Percentiles rank a stretch among this genome's conserved stretches.
Evolutionary conservation across 2,329 filamentous ascomycete species (phyloP).

Genomic region (Verticillium klebahnii): DNA sequence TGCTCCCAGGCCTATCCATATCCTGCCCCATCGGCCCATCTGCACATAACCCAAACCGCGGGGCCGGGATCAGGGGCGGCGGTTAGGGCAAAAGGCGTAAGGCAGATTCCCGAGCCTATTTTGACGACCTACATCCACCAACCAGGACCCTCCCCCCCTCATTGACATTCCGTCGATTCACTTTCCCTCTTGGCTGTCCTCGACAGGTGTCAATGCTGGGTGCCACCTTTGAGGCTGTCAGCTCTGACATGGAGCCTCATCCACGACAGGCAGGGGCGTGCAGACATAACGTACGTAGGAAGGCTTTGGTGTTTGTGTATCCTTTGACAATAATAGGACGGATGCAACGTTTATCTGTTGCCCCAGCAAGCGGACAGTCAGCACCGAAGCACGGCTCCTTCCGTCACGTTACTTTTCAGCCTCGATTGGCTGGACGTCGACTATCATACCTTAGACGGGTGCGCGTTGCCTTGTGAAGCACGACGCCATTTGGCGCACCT

Average conservation of each 20-base stretch:
- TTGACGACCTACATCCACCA: slow-evolving; percentile 9
- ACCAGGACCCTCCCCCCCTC: not conserved
- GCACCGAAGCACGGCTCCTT: too few species aligned
- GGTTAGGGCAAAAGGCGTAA: not conserved
- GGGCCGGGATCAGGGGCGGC: slow-evolving; percentile 10
- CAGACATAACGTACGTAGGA: not conserved
- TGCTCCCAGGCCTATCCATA: not conserved
- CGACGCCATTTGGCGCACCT: too few species aligned
- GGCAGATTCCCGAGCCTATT: slow-evolving; percentile 11
- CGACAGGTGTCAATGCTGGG: not conserved
- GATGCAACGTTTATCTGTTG: too few species aligned
- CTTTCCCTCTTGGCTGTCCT: not conserved
- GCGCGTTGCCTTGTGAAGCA: too few species aligned
- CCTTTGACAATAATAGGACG: not conserved
- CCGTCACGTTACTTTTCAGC: too few species aligned
- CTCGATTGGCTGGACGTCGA: too few species aligned
- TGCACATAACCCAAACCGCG: slow-evolving; percentile 13
- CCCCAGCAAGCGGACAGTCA: too few species aligned
- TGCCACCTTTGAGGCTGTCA: not conserved
- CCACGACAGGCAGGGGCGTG: not conserved
- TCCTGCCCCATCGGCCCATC: slow-evolving; percentile 3
- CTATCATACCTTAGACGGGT: too few species aligned
- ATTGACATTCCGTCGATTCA: not conserved
- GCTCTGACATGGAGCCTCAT: not conserved
- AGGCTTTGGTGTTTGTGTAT: not conserved